These are phyloP conservation scores for Elymus sibiricus DNA, from an alignment of 176 grass and related monocot species.

Conservation along the genomic window DNA sequence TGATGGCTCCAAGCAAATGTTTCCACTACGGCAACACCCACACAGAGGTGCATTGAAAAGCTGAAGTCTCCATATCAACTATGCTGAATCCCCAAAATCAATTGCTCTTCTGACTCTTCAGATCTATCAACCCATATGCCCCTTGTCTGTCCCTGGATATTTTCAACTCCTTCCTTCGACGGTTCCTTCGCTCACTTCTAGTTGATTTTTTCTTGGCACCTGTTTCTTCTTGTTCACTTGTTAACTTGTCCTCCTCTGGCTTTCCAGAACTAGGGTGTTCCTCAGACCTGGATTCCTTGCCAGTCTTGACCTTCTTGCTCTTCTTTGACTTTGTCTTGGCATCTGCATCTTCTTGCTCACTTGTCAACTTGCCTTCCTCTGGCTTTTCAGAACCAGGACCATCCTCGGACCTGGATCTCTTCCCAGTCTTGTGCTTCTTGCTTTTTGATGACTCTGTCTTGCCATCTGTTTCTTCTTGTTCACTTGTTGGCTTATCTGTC, in stretches of 20 bases:
- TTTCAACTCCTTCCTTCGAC: conserved; percentile 48
- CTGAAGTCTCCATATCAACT: conserved; percentile 25
- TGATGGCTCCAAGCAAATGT: neutral
- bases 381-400: conserved; percentile 33
- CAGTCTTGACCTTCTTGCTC: conserved; percentile 43
- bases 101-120: conserved; percentile 54
- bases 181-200: conserved; percentile 64
- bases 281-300: conserved; percentile 35
- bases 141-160: conserved; percentile 34
- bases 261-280: conserved; percentile 37
- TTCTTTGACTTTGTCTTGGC: conserved; percentile 30
- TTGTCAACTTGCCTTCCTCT: conserved; percentile 27
- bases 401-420: conserved; percentile 39
- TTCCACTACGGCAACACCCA: neutral
- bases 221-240: conserved; percentile 39
- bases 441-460: conserved; percentile 11
- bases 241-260: conserved; percentile 19
- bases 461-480: conserved; percentile 33
- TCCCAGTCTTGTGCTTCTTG: conserved; percentile 28
- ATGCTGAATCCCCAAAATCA: conserved; percentile 23
- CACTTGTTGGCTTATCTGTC: conserved; percentile 23
- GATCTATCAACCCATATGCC: conserved; percentile 57
- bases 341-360: conserved; percentile 37
- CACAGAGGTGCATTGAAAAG: neutral
- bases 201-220: conserved; percentile 44